Conservation (phyloP, 371 early-diverging fungal species). For the Massospora cicadina region DNA sequence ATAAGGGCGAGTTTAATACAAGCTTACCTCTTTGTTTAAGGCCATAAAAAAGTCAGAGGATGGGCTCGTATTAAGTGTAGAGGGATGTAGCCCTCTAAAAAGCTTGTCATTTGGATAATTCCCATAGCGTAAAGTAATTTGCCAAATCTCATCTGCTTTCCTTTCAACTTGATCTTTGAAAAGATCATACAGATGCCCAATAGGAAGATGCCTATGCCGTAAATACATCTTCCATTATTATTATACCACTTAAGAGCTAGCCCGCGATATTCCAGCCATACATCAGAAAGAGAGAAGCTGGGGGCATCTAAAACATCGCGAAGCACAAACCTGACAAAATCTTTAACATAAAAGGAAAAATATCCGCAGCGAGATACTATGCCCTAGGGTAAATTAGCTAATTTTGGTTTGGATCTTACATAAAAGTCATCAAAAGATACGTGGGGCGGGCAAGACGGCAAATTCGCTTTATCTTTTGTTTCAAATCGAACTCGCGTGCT, state of each 20-base stretch:
- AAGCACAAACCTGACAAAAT: neutral
- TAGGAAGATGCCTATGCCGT: neutral
- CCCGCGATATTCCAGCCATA: neutral
- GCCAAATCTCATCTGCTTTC: neutral
- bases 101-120: neutral
- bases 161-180: neutral
- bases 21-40: slow-evolving; percentile 1
- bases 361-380: neutral
- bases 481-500: neutral
- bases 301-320: neutral
- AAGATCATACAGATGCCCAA: neutral
- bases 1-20: neutral
- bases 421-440: neutral
- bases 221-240: neutral
- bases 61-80: neutral
- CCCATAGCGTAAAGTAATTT: slow-evolving; percentile 1
- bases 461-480: neutral
- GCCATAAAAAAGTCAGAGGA: slow-evolving; percentile 6
- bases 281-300: neutral
- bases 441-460: neutral
- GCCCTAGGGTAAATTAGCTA: neutral
- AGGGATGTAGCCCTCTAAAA: neutral
- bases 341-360: neutral
- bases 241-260: neutral
- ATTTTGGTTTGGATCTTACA: neutral